Evolutionary conservation across 495 filamentous ascomycete species (phyloP), one percentile per base, ranked within the genome.

Genomic region (Cryomyces antarcticus): DNA sequence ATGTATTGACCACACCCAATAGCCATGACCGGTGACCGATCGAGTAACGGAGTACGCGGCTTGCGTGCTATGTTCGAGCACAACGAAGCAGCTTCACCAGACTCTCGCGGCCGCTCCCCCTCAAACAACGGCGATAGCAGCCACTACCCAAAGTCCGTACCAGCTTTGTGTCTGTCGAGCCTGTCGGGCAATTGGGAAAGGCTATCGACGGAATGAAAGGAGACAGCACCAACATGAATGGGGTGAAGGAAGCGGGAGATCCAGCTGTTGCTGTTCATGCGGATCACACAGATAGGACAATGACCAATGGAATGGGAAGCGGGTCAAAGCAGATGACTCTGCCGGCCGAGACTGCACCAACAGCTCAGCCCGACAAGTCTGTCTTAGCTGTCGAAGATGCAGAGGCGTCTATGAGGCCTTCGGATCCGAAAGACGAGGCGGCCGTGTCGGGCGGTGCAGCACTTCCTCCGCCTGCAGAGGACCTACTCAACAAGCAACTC

Each of bases 51-150:
- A 38, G 71, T 80, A 47, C 66, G 71, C 57, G 83, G 79, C 63
- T 72, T 94, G 46, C 73, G 83, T 44, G 86, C 86, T 52, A 83
- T 82, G 68, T 94, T 94, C 57, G 86, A 94, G 67, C 77, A 72
- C 50, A 74, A 72, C 54, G 69, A 63, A 42, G 57, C 61, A 38
- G 43, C 63, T 43, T 50, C 61, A 7, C 75, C 73, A 37, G 73
- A 60, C 41, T 74, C 79, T 45, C 75, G 81, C 56, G 82, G 82
- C 45, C 70, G 78, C 55, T 82, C 80, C 35, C 78, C 80, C 43
- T 75, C 67, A 42, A 58, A 55, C 37, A 50, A 54, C 41, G 44
- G 37, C 42, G 41, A 42, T 31, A 67, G 67, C 67, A 80, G 46
- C 81, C 73, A 27, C 66, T 83, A 12, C 80, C 77, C 42, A 87